Conservation (phyloP, 1,139 yeast genomes). For the Nadsonia starkeyi-henricii region DNA sequence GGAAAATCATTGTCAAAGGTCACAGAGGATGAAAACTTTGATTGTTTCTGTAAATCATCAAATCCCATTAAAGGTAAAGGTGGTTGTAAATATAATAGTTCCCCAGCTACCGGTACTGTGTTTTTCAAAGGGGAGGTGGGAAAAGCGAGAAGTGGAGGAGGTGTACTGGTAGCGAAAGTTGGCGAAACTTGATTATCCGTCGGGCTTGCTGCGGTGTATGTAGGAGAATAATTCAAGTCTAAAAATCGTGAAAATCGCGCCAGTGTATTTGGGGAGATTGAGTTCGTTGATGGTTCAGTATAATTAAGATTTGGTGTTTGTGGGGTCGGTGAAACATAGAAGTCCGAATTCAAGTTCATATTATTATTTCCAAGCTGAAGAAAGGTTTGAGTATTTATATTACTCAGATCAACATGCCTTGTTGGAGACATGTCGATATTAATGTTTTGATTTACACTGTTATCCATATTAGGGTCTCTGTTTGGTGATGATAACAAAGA, state of each 20-base stretch:
- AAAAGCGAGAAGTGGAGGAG: conserved; percentile 4
- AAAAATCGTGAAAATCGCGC: conserved; percentile 5
- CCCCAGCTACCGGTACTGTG: not conserved
- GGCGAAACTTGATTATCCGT: conserved; percentile 4
- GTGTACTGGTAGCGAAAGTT: not conserved
- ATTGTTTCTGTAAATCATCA: not conserved
- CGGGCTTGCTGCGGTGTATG: conserved; percentile 9
- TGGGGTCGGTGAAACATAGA: conserved; percentile 9
- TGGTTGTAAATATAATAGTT: not conserved
- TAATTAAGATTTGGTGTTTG: conserved; percentile 9
- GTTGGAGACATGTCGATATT: too few relatives aligned
- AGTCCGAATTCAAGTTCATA: not conserved
- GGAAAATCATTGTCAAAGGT: not conserved
- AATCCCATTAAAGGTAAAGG: not conserved
- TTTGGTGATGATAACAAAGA: too few relatives aligned
- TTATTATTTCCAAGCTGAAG: too few relatives aligned
- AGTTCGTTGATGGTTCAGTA: conserved; percentile 1
- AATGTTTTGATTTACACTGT: too few relatives aligned
- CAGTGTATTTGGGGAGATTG: conserved; percentile 5
- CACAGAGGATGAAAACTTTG: not conserved
- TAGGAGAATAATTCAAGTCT: conserved; percentile 10
- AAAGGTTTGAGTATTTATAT: too few relatives aligned
- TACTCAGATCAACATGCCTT: too few relatives aligned
- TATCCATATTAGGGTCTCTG: too few relatives aligned
- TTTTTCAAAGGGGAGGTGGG: conserved; percentile 2